Evolutionary conservation across 306 rosid genomes (phyloP), one percentile per base, ranked within the genome.

Genomic region (Castanea crenata): DNA sequence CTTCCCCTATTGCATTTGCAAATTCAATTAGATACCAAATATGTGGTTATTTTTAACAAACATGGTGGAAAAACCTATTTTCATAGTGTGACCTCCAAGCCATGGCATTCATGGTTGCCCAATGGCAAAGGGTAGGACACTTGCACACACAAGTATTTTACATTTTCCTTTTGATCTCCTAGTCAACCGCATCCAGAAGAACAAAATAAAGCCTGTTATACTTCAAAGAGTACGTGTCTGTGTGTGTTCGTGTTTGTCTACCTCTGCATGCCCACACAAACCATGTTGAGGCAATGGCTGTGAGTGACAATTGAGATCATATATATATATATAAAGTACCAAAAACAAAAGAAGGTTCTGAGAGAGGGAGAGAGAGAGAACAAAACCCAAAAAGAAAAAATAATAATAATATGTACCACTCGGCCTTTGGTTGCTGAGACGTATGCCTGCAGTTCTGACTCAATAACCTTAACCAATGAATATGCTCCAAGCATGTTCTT

Each of bases 401-500:
- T 23, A 54, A 57, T 3, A 70, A 56, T 78, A 34, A 65, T 46
- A 83, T 74, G 72, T 88, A 95, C 98, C 97, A 95, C 98, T 49
- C 99, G 96, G 74, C 99, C 98, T 81, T 88, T 88, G 3, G 96
- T 91, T 71, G 98, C 97, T 74, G 93, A 95, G 78, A 90, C 69
- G 86, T 89, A 93, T 27, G 98, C 83, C 81, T 93, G 96, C 79
- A 95, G 90, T 86, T 93, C 99, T 52, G 96, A 95, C 82, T 95
- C 99, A 64, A 91, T 87, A 78, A 91, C 98, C 85, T 95, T 93
- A 62, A 95, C 96, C 86, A 93, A 86, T 3, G 97, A 89, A 88
- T 85, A 93, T 74, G 98, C 98, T 83, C 96, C 98, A 72, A 93
- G 99, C 96, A 91, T 91, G 77, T 88, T 86, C 86, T 89, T 95